Conservation (phyloP, 1,284 basidiomycete species). For the Cerrena zonata region DNA sequence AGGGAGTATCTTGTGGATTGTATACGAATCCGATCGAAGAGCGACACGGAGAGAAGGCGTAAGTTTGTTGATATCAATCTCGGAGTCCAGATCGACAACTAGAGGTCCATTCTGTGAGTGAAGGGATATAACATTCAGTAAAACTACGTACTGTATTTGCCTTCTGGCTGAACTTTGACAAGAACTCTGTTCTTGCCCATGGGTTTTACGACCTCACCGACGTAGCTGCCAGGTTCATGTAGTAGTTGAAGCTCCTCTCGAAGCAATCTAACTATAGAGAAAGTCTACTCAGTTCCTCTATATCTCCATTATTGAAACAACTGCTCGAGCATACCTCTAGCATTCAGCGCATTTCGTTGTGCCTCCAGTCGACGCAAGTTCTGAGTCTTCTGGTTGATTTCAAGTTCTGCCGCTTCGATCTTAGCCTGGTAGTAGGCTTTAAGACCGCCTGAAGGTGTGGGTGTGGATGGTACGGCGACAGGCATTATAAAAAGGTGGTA, state of each 20-base stretch:
- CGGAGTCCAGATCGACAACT: slow-evolving; percentile 92
- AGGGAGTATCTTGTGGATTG: slow-evolving; percentile 88
- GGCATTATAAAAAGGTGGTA: slow-evolving; percentile 37
- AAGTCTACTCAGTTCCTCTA: no score
- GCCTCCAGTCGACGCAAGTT: slow-evolving; percentile 93
- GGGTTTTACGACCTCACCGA: slow-evolving; percentile 95
- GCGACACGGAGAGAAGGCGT: slow-evolving; percentile 90
- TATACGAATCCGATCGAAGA: slow-evolving; percentile 92
- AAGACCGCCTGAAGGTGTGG: slow-evolving; percentile 55
- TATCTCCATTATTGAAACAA: no score
- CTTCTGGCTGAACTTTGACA: slow-evolving; percentile 97
- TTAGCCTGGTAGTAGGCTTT: slow-evolving; percentile 94
- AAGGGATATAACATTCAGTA: background rate
- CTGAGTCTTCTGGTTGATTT: slow-evolving; percentile 94
- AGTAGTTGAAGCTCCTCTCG: slow-evolving; percentile 92
- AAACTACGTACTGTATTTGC: slow-evolving; percentile 88
- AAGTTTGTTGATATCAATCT: slow-evolving; percentile 78
- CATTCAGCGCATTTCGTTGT: slow-evolving; percentile 93
- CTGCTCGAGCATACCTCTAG: slow-evolving; percentile 56
- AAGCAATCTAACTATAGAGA: slow-evolving; percentile 68
- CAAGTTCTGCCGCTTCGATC: slow-evolving; percentile 86
- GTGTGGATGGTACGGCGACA: slow-evolving; percentile 38
- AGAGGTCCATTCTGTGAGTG: no score
- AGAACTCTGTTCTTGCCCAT: slow-evolving; percentile 99
- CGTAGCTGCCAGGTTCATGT: slow-evolving; percentile 95